Conservation (phyloP, 768 basidiomycete genomes). For the Leccinum subtestaceum region DNA sequence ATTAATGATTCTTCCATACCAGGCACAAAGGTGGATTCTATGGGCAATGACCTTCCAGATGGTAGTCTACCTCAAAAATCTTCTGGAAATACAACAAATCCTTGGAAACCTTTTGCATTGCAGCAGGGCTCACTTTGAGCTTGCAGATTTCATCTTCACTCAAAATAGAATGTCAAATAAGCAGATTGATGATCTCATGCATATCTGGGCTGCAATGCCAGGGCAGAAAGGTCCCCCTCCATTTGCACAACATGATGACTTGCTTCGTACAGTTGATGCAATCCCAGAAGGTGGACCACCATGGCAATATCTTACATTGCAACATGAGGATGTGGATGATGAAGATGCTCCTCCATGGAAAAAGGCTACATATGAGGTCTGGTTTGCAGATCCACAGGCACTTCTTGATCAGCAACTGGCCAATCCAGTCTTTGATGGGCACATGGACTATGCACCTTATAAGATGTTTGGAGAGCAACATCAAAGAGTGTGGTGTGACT, state of each 20-base stretch:
- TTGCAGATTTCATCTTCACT: neutral
- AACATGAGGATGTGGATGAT: neutral
- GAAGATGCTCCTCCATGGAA: neutral
- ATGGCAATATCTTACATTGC: neutral
- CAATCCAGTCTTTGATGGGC: neutral
- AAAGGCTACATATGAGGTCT: neutral
- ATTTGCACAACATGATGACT: neutral
- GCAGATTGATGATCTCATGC: neutral
- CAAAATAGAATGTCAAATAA: neutral
- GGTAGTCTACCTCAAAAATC: neutral
- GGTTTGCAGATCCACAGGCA: neutral
- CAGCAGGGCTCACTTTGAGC: neutral
- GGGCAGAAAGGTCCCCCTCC: neutral
- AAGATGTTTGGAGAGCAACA: neutral
- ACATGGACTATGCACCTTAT: neutral
- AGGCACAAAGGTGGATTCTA: neutral
- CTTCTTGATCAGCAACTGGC: neutral
- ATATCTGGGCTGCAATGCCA: neutral
- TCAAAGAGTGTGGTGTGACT: neutral
- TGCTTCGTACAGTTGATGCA: neutral
- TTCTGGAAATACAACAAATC: neutral
- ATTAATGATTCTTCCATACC: neutral
- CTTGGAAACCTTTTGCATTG: neutral
- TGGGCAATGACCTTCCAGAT: neutral
- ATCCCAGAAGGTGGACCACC: neutral